Base-by-base conservation (phyloP, 2,329 filamentous ascomycete species). In the Periconia sp. region DNA sequence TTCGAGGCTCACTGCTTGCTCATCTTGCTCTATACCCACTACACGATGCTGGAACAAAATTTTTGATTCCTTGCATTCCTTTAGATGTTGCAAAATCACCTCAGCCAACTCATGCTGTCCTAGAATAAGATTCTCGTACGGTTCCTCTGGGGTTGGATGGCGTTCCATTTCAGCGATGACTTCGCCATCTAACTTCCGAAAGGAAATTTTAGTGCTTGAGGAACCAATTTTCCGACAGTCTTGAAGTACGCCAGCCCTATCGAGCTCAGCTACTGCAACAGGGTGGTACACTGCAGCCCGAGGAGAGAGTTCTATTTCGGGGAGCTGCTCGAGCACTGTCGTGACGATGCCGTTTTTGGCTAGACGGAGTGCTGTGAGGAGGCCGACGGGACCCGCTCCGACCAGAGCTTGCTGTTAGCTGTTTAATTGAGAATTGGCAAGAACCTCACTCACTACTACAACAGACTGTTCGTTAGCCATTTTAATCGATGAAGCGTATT, bases 41-140 rank as follows among this genome's bases (percentile, higher is more conserved):
- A 47, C 38, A 11, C 18, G 5, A 23, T 46, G 31, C 18, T 28
- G 23, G 16, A 41, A 41, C 23, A 42, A 21, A 9, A 45, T 24
- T 13, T 24, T 19, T 10, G 35, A 6, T 4, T 11, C 19, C 13
- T 19, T 17, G 32, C 22, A 38, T 26, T 42, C 21, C 29, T 43
- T 38, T 9, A 53, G 40, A 22, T 55, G 49, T 6, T 39, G 7
- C 25, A 53, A 41, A 35, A 55, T 53, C 25, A 57, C 46, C 17
- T 38, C 39, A 3, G 44, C 44, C 10, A 57, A 36, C 25, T 48
- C 40, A 31, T 54, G 52, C 36, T 57, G 51, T 12, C 53, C 53
- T 11, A 48, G 31, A 4, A 48, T 43, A 2, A 56, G 59, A 35
- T 56, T 56, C 17, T 50, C 40, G 24, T 57, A 40, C n/a, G 38